Base-by-base conservation (phyloP, 2,329 filamentous ascomycete species). In the Colletotrichum eleusines region DNA sequence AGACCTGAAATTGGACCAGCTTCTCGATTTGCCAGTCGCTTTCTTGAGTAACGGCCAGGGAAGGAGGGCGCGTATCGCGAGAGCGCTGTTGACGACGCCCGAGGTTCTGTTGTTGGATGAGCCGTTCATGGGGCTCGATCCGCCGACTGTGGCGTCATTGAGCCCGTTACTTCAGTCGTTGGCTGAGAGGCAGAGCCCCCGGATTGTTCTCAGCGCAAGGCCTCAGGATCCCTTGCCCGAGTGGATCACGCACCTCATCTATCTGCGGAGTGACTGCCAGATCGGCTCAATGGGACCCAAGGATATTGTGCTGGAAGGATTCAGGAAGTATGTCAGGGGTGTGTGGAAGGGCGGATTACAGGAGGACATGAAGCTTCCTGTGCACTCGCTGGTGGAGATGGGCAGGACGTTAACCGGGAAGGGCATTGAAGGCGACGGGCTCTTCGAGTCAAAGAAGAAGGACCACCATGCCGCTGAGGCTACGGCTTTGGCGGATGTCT, bases 11-110 rank as follows among this genome's bases (percentile, higher is more conserved):
- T 83, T 99, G 18, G 83, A 86, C 0, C 83, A 86, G 11, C 84
- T 98, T 55, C 83, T 97, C 1, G 87, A 92, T 48, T 91, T 97
- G 78, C 95, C 95, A 0, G 93, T 98, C 9, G 89, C 93, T 31
- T 97, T 96, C 78, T 82, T 99, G 65, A 98, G 94, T 78, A 98
- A 98, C 80, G 96, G 96, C 0, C 96, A 99, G 81, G 95, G 93
- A 8, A 86, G 95, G 73, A 86, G 96, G 65, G 93, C 95, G 9
- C 89, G 94, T 72, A 97, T 99, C 74, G 96, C 94, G 2, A 93
- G 94, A 75, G 94, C 95, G 0, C 82, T 99, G 61, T 85, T 98
- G 69, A 90, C 86, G 8, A 87, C 87, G 63, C 96, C 96, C 0
- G 92, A 97, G 79, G 87, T 97, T 14, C 78, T 99, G 72, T 85